Percentiles rank a stretch among this genome's conserved stretches.
Conservation (phyloP, 176 grass and related monocot genomes). For the Cenchrus americanus region DNA sequence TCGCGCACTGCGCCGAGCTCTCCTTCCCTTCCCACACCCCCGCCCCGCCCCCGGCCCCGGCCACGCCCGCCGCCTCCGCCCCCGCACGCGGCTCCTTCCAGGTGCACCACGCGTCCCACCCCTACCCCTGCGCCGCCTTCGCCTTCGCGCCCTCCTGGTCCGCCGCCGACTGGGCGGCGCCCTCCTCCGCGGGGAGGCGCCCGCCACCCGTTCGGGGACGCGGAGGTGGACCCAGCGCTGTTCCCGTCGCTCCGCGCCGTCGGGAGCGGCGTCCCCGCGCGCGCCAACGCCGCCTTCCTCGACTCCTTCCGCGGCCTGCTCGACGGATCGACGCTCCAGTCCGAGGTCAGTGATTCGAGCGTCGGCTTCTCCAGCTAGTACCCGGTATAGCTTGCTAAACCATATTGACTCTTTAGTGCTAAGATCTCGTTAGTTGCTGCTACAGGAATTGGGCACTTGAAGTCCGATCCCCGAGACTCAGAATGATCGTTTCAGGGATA, state of each 20-base stretch:
- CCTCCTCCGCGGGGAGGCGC: slow-evolving; percentile 9
- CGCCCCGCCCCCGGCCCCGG: neutral
- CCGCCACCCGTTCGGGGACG: slow-evolving; percentile 63
- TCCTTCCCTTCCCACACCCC: slow-evolving; percentile 38
- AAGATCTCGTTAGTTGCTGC: neutral
- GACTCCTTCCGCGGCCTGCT: slow-evolving; percentile 61
- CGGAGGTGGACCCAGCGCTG: slow-evolving; percentile 66
- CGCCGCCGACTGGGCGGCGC: slow-evolving; percentile 57
- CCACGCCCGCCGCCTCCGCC: neutral
- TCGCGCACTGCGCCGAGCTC: slow-evolving; percentile 52
- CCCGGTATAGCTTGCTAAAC: neutral
- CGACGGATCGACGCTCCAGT: slow-evolving; percentile 49
- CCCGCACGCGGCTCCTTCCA: slow-evolving; percentile 40
- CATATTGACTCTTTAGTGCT: neutral
- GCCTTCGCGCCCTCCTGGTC: slow-evolving; percentile 76
- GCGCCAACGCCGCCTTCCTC: slow-evolving; percentile 72
- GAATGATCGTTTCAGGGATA: neutral
- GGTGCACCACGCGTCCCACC: slow-evolving; percentile 55
- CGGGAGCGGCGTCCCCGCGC: slow-evolving; percentile 64
- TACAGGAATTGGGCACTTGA: neutral
- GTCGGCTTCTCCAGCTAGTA: neutral
- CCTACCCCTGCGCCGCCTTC: slow-evolving; percentile 70
- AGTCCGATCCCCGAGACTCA: neutral
- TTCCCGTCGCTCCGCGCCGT: slow-evolving; percentile 81
- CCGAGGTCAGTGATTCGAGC: slow-evolving; percentile 50